Evolutionary conservation across 169 alveolate genomes (phyloP).

Genomic region (Cryptosporidium ubiquitum): DNA sequence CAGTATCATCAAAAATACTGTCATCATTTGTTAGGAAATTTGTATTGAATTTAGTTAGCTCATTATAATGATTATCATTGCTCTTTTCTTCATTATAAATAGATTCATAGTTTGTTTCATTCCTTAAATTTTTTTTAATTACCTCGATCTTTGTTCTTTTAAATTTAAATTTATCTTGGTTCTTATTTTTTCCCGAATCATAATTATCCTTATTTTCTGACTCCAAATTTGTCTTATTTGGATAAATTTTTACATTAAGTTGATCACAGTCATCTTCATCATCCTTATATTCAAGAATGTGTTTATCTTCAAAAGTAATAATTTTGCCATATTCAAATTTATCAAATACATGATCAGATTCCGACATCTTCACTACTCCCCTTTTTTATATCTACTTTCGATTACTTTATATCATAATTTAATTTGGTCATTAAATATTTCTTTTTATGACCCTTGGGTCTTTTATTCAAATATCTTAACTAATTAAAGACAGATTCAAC

Average conservation of each 20-base stretch:
- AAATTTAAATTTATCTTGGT: background rate
- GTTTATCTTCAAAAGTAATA: conserved; percentile 38
- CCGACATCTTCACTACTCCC: background rate
- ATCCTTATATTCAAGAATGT: conserved; percentile 20
- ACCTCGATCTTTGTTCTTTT: conserved; percentile 39
- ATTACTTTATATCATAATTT: background rate
- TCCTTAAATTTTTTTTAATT: conserved; percentile 13
- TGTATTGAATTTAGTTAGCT: conserved; percentile 19
- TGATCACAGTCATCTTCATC: conserved; percentile 2
- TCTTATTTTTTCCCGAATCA: background rate
- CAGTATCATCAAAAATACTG: conserved; percentile 43
- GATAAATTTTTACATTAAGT: background rate
- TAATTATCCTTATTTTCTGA: background rate
- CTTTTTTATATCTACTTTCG: background rate
- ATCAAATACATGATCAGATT: background rate
- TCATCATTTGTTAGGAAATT: conserved; percentile 6
- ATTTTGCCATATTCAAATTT: background rate
- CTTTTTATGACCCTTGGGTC: too few species aligned
- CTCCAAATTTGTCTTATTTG: background rate
- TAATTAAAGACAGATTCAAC: background rate
- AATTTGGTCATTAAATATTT: too few species aligned
- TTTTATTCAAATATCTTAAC: background rate
- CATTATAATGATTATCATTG: background rate
- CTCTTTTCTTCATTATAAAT: background rate
- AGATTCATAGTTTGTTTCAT: background rate